phyloP scores from a whole-genome alignment of 495 filamentous ascomycete species.

The Penicillium coprophilum region DNA sequence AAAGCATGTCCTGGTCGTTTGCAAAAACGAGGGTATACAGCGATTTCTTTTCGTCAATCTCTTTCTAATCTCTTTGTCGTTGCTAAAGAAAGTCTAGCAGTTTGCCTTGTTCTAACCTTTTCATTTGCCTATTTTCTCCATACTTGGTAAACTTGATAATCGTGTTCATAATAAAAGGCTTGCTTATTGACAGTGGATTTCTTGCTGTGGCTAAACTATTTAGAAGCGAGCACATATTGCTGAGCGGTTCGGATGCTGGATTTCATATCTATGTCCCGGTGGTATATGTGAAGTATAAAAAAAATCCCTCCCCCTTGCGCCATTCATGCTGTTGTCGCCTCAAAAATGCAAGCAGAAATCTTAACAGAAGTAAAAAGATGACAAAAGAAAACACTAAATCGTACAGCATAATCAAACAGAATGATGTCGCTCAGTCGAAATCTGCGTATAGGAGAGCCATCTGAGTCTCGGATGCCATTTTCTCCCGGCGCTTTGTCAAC shows the following conservation, averaged over 20 bases:
- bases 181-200: not conserved
- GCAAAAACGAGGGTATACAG: constrained; percentile 3
- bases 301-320: not conserved
- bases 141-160: constrained; percentile 3
- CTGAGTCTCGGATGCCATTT: constrained; percentile 29
- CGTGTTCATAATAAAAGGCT: constrained; percentile 9
- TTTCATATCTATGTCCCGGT: not conserved
- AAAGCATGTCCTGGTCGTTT: constrained; percentile 5
- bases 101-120: constrained; percentile 6
- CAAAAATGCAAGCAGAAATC: not conserved
- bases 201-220: not conserved
- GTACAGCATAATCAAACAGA: not conserved
- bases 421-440: constrained; percentile 1
- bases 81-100: constrained; percentile 8
- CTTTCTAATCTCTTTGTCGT: not conserved
- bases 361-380: not conserved
- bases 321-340: not conserved
- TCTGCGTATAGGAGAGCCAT: constrained; percentile 7
- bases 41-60: constrained; percentile 1
- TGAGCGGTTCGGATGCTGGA: not conserved
- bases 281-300: not conserved
- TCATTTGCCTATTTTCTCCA: not conserved
- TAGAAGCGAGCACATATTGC: not conserved
- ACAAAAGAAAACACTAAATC: not conserved
- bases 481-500: constrained; percentile 61